Evolutionary conservation across 805 yeast genomes (phyloP).

Genomic region (Candida tibetensis): DNA sequence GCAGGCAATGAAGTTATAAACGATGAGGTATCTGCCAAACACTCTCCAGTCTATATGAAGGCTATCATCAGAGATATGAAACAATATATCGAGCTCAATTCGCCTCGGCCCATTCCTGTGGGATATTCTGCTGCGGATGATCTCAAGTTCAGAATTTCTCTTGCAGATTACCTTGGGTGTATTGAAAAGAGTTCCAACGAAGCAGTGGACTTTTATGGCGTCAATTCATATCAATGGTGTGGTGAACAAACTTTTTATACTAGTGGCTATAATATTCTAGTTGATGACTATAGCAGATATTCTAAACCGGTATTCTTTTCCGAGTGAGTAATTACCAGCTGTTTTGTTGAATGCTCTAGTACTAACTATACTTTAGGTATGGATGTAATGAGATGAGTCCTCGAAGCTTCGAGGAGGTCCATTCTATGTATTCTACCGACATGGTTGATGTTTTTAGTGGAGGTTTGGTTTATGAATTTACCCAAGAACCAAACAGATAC

Average conservation of each 20-base stretch:
- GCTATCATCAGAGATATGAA: constrained; percentile 82
- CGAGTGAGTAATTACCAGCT: constrained; percentile 55
- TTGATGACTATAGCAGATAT: constrained; percentile 64
- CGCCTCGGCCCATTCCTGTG: constrained; percentile 72
- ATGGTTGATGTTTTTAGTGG: constrained; percentile 83
- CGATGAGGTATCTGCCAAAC: constrained; percentile 65
- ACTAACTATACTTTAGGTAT: constrained; percentile 26
- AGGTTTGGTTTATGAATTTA: constrained; percentile 77
- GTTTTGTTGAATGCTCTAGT: neutral
- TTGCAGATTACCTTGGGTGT: constrained; percentile 81
- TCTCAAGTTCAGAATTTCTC: constrained; percentile 65
- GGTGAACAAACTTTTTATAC: constrained; percentile 80
- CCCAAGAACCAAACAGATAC: constrained; percentile 76
- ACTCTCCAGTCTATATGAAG: constrained; percentile 73
- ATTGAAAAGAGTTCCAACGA: constrained; percentile 50
- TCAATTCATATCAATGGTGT: constrained; percentile 81
- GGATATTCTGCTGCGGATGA: constrained; percentile 98
- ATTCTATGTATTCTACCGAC: constrained; percentile 60
- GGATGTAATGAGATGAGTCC: constrained; percentile 87
- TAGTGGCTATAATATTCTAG: constrained; percentile 67
- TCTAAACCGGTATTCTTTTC: constrained; percentile 82
- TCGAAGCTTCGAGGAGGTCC: constrained; percentile 73
- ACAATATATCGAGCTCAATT: constrained; percentile 55
- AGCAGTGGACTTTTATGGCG: constrained; percentile 77
- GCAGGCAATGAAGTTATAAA: constrained; percentile 92